Conservation (phyloP, 1,284 basidiomycete genomes). For the Ceratobasidium sp. region DNA sequence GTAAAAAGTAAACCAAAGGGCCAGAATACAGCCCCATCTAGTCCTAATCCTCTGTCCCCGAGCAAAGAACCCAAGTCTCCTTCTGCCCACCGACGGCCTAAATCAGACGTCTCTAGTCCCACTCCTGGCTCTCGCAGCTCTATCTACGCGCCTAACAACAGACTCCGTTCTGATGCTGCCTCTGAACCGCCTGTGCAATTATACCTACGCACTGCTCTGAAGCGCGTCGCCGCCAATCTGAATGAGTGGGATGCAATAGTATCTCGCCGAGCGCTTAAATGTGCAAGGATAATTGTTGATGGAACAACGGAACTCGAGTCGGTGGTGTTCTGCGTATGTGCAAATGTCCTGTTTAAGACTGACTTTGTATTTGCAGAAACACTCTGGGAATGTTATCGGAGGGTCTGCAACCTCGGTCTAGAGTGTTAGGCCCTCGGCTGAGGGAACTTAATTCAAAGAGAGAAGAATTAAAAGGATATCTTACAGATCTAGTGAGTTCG, state of each 20-base stretch:
- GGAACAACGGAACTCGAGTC: conserved; percentile 37
- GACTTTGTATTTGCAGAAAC: conserved; percentile 13
- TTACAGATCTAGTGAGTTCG: conserved; percentile 8
- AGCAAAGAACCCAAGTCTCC: conserved; percentile 12
- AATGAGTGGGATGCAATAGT: conserved; percentile 15
- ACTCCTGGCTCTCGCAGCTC: background rate
- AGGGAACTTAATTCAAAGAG: conserved; percentile 24
- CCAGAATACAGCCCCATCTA: conserved; percentile 15
- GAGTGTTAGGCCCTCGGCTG: conserved; percentile 21
- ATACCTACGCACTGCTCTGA: conserved; percentile 12
- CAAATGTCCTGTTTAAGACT: background rate
- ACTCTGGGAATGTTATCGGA: conserved; percentile 7
- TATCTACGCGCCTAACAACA: background rate
- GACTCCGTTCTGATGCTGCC: background rate
- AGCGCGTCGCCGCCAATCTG: conserved; percentile 19
- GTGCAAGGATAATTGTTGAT: conserved; percentile 28
- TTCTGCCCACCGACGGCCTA: background rate
- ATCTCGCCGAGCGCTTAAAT: conserved; percentile 6
- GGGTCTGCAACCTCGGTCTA: conserved; percentile 18
- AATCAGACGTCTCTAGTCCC: conserved; percentile 13
- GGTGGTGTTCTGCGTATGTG: background rate
- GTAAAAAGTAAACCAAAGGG: conserved; percentile 16
- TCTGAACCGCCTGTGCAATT: conserved; percentile 15
- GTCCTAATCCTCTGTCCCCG: conserved; percentile 5
- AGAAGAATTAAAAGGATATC: conserved; percentile 13